A percentile compares a stretch with the other conserved stretches of the same genome.
Conservation (phyloP, 768 basidiomycete species). For the Termitomyces sp. region DNA sequence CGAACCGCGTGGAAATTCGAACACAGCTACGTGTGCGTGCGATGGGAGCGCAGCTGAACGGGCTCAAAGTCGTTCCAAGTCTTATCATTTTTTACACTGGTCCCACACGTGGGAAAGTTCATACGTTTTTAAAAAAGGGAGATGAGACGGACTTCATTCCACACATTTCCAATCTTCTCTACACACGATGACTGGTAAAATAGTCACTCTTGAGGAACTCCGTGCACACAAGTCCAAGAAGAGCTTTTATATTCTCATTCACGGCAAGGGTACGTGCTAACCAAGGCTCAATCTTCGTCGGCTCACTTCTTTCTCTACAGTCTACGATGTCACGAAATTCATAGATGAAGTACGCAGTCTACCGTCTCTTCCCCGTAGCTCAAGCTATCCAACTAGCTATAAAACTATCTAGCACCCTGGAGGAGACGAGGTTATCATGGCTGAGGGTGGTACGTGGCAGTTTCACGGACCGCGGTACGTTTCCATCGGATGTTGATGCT, state of each 20-base stretch:
- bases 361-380: neutral
- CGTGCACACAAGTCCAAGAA: conserved; percentile 72
- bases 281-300: conserved; percentile 31
- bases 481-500: conserved; percentile 8
- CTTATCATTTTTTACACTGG: conserved; percentile 1
- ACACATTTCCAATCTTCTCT: conserved; percentile 13
- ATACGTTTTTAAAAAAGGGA: conserved; percentile 19
- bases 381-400: neutral
- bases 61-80: neutral
- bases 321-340: conserved; percentile 93
- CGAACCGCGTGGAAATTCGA: neutral
- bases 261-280: conserved; percentile 65
- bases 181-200: conserved; percentile 41
- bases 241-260: conserved; percentile 74
- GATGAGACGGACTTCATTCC: conserved; percentile 17
- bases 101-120: conserved; percentile 26
- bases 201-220: conserved; percentile 70
- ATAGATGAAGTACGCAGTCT: conserved; percentile 73
- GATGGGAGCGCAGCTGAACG: neutral
- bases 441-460: conserved; percentile 74
- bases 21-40: neutral
- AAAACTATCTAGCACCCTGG: conserved; percentile 71
- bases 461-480: conserved; percentile 5
- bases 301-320: conserved; percentile 37
- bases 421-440: conserved; percentile 95